Base-by-base conservation (phyloP, 805 yeast species). In the Candida ovalis region DNA sequence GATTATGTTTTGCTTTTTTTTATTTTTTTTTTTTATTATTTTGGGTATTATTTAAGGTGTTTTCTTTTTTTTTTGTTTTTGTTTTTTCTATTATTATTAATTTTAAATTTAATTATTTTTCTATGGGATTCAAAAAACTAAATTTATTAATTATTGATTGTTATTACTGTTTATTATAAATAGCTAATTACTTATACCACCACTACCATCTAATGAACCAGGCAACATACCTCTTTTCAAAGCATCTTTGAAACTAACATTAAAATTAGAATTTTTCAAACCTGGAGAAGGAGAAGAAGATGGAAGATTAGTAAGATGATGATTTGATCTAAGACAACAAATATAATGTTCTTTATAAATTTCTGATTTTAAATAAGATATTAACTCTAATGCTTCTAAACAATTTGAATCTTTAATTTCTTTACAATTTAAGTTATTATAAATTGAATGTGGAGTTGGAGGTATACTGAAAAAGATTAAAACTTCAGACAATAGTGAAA, bases 381-480 rank as follows among this genome's bases (percentile, higher is more conserved):
- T 28, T 10, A 61, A 48, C 12, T 56, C 58, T 21, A 47, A 24
- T 5, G 52, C 44, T 43, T 55, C 60, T 3, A 54, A 42, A 40
- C 51, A 53, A 30, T 44, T 25, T 10, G 30, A 36, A 1, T 32
- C 24, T 30, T 24, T 42, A 19, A 45, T 23, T n/a, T 55, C 52
- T 5, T 56, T 48, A 13, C 55, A 56, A 2, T 42, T 39, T 15
- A 62, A 48, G 19, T 50, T 40, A 25, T 50, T 35, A 35, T 43
- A 47, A 25, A 62, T 47, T 18, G 51, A 45, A 48, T 61, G 66
- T 0, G 64, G 64, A 1, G 63, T 54, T 7, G 62, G 59, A 2
- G 61, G 57, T 9, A 52, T 51, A 1, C 60, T 46, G 30, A 60
- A 61, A 44, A 52, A 55, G 28, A 60, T 43, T 27, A 63, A 44